Evolutionary conservation across 1,284 basidiomycete species (phyloP).

Genomic region (Cryptococcus deneoformans): DNA sequence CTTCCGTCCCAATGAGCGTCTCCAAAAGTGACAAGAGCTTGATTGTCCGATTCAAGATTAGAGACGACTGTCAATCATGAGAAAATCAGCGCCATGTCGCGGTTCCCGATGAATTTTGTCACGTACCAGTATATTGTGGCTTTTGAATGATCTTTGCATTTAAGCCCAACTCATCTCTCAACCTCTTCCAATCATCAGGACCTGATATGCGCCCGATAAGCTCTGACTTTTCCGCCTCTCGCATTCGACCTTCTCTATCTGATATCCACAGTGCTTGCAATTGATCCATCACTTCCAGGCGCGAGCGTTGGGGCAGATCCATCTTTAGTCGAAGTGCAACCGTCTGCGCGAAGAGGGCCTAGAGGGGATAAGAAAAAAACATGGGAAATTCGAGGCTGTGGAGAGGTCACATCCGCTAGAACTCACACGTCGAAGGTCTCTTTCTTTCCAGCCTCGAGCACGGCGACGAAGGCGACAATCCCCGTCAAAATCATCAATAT

Average conservation of each 20-base stretch:
- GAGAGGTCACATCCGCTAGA: too few relatives aligned
- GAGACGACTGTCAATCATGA: background rate
- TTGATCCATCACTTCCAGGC: too few relatives aligned
- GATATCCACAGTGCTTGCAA: background rate
- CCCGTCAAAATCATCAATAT: constrained; percentile 46
- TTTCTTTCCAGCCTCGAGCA: constrained; percentile 36
- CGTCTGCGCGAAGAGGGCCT: too few relatives aligned
- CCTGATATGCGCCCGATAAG: constrained; percentile 48
- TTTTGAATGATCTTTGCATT: background rate
- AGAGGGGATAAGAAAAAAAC: too few relatives aligned
- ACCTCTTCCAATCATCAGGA: constrained; percentile 50
- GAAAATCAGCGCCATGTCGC: background rate
- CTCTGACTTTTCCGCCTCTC: constrained; percentile 28
- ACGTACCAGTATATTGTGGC: constrained; percentile 17
- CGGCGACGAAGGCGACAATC: constrained; percentile 25
- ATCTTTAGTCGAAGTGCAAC: too few relatives aligned
- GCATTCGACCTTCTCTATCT: constrained; percentile 29
- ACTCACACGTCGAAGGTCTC: constrained; percentile 17
- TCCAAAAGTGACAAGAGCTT: constrained; percentile 17
- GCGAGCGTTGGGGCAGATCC: too few relatives aligned
- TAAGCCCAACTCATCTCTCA: constrained; percentile 46
- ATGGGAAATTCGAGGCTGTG: too few relatives aligned
- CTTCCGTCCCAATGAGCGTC: constrained; percentile 7
- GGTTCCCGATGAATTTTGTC: background rate
- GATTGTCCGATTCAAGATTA: background rate